Evolutionary conservation across 2,329 filamentous ascomycete species (phyloP), one percentile per base, ranked within the genome.

Genomic region (Venturia effusa): DNA sequence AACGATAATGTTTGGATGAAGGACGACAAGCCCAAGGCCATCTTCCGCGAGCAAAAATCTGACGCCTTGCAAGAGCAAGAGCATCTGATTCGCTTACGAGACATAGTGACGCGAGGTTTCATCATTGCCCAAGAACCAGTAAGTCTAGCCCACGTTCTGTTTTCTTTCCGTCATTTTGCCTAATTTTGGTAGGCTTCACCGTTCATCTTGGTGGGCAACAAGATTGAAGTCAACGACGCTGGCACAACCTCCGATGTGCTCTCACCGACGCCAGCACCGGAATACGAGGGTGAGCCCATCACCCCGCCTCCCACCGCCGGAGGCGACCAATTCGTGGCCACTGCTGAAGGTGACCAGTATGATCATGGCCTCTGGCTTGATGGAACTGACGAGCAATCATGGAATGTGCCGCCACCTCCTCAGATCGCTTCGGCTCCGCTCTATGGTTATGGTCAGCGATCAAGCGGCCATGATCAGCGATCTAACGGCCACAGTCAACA

Each of bases 1-100:
- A 81, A 79, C 3, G 74, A 71, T 65, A 79, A 80, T 59, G 77
- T 82, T 62, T 85, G 85, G 76, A 76, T 81, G 59, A 75, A 77
- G 65, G 71, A 73, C 15, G 72, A 75, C n/a, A 30, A 37, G 19
- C 45, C 41, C 22, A 64, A 61, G 37, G 70, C 69, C 27, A 70
- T 72, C 17, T 66, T 78, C 63, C 87, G 86, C 71, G 78, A 78
- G 17, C 80, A 79, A 59, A 79, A 79, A 71, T 78, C 78, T 13
- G 82, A 85, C 66, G 70, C 70, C 39, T 74, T 74, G 11, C 73
- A 84, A 39, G 77, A 82, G 66, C 78, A 82, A 64, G 79, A 80
- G 62, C 81, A 84, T 64, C 54, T 64, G 22, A 55, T 64, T 27
- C 62, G 62, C 27, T 17, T 64, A 13, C 51, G 62, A n/a, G 62